These are phyloP conservation scores for Wickerhamomyces subpelliculosus DNA, from an alignment of 805 yeast species.

Conservation along the genomic window DNA sequence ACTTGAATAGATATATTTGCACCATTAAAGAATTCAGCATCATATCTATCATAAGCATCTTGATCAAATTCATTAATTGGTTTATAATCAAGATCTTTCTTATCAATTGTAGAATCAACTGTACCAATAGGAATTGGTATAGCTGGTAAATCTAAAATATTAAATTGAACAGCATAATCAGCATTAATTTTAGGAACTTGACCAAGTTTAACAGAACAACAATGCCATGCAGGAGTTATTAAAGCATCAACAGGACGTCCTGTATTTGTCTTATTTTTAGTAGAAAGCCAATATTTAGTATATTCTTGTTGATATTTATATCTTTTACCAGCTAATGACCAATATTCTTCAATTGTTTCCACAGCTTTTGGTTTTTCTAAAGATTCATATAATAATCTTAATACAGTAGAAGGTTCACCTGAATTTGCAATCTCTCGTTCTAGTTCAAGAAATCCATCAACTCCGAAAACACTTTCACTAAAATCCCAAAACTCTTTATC, in stretches of 20 bases:
- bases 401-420: background rate
- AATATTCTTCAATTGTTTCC: slow-evolving; percentile 20
- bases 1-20: slow-evolving; percentile 63
- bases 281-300: slow-evolving; percentile 27
- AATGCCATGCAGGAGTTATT: slow-evolving; percentile 31
- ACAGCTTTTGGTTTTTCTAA: slow-evolving; percentile 7
- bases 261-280: slow-evolving; percentile 24
- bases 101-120: slow-evolving; percentile 39
- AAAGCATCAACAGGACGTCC: slow-evolving; percentile 35
- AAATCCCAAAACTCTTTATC: slow-evolving; percentile 22
- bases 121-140: slow-evolving; percentile 53
- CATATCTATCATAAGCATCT: slow-evolving; percentile 38
- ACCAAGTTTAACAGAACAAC: slow-evolving; percentile 29
- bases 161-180: slow-evolving; percentile 50
- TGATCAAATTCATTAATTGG: slow-evolving; percentile 36
- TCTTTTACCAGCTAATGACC: slow-evolving; percentile 28
- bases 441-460: slow-evolving; percentile 22
- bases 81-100: slow-evolving; percentile 18
- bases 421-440: slow-evolving; percentile 4
- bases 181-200: slow-evolving; percentile 27
- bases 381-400: slow-evolving; percentile 3
- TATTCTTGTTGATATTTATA: slow-evolving; percentile 24
- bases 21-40: slow-evolving; percentile 46
- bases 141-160: slow-evolving; percentile 49
- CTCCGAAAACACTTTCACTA: slow-evolving; percentile 36